A percentile compares a stretch with the other conserved stretches of the same genome.
Evolutionary conservation across 2,329 filamentous ascomycete species (phyloP).

Genomic region (Phaeosphaeria sp.): DNA sequence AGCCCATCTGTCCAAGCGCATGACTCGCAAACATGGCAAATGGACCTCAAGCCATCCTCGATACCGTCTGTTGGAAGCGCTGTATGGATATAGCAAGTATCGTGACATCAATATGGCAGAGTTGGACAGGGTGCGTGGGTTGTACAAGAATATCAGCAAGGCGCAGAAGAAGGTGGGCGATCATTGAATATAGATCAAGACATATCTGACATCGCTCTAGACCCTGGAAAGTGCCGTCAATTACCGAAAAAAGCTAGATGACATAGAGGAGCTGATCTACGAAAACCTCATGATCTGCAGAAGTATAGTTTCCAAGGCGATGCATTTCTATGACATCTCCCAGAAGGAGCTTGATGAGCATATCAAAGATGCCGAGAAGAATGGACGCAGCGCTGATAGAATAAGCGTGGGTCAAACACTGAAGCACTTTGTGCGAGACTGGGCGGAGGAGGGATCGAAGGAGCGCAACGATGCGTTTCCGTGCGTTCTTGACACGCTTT

Average conservation of each 20-base stretch:
- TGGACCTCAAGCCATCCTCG: conserved; percentile 25
- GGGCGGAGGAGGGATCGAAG: conserved; percentile 57
- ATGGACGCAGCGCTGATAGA: conserved; percentile 50
- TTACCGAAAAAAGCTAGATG: conserved; percentile 53
- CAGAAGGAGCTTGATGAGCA: conserved; percentile 56
- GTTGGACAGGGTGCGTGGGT: conserved; percentile 26
- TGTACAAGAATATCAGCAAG: conserved; percentile 31
- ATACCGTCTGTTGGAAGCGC: conserved; percentile 27
- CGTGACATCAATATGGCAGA: conserved; percentile 26
- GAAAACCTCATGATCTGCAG: conserved; percentile 57
- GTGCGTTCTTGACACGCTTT: conserved; percentile 41
- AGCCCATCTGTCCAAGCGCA: conserved; percentile 23
- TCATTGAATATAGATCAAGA: too few species aligned
- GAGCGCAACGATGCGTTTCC: conserved; percentile 55
- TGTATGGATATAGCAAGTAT: conserved; percentile 27
- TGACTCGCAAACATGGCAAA: conserved; percentile 24
- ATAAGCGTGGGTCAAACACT: conserved; percentile 60
- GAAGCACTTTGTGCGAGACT: conserved; percentile 66
- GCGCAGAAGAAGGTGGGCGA: conserved; percentile 28
- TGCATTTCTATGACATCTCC: conserved; percentile 57
- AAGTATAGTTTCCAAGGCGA: conserved; percentile 54
- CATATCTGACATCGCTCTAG: conserved; percentile 8
- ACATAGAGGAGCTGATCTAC: conserved; percentile 52
- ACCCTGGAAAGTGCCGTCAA: conserved; percentile 23
- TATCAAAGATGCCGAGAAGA: conserved; percentile 48